A percentile compares a stretch with the other conserved stretches of the same genome.
Conservation (phyloP, 768 basidiomycete species). For the Boletus tylopilopsis region DNA sequence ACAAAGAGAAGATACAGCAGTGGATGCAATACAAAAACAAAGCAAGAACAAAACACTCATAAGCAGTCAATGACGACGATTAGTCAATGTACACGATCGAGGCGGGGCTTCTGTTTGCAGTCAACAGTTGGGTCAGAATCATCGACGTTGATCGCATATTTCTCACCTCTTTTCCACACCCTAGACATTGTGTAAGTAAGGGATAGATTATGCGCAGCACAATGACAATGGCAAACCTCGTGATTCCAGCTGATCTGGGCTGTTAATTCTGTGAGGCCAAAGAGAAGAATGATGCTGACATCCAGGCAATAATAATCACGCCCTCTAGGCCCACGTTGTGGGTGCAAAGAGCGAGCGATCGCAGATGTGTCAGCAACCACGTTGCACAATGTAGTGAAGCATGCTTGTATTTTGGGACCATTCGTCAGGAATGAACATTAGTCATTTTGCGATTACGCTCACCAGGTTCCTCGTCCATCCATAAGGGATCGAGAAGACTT, state of each 20-base stretch:
- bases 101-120: constrained; percentile 15
- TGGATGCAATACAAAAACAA: too few species aligned
- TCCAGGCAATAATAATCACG: constrained; percentile 14
- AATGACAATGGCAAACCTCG: constrained; percentile 1
- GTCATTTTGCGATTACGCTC: background rate
- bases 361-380: constrained; percentile 12
- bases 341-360: background rate
- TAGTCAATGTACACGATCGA: constrained; percentile 19
- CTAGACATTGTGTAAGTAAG: constrained; percentile 4
- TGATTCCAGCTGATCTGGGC: constrained; percentile 44
- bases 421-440: background rate
- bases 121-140: background rate
- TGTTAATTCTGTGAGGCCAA: constrained; percentile 43
- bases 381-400: constrained; percentile 11
- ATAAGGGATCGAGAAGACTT: background rate
- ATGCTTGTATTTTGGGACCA: background rate
- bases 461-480: constrained; percentile 15
- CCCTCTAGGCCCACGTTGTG: background rate
- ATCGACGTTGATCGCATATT: background rate
- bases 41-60: too few species aligned
- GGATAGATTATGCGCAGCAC: background rate
- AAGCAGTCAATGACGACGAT: too few species aligned
- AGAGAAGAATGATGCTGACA: constrained; percentile 35
- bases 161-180: constrained; percentile 17
- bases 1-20: too few species aligned